Conservation (phyloP, 768 basidiomycete species). For the Leccinum truebloodii region DNA sequence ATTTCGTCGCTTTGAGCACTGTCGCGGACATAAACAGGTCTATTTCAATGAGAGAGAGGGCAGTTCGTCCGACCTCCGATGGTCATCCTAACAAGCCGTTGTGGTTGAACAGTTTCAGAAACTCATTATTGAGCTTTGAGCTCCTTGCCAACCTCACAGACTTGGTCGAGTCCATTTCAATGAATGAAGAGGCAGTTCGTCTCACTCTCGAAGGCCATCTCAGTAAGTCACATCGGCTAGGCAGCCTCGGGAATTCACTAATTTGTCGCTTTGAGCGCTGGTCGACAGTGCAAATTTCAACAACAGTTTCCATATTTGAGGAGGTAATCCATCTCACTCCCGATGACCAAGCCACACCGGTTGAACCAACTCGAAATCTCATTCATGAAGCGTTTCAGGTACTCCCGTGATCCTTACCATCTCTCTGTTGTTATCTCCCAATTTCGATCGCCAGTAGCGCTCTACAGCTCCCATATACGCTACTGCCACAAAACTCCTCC, state of each 20-base stretch:
- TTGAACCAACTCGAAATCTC: not conserved
- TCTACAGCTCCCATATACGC: not conserved
- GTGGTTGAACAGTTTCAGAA: not conserved
- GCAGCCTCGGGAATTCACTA: not conserved
- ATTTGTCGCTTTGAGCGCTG: not conserved
- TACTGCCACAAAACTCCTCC: no score
- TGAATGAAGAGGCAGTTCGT: not conserved
- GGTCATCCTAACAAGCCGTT: not conserved
- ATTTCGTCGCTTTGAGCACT: not conserved
- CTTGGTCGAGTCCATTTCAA: not conserved
- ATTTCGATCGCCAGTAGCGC: not conserved
- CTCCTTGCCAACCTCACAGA: not conserved
- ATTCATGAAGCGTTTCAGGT: not conserved
- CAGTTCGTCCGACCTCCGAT: not conserved
- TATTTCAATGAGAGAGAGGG: not conserved
- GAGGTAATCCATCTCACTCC: not conserved
- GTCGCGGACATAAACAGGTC: not conserved
- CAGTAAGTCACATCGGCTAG: not conserved
- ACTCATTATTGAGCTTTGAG: not conserved
- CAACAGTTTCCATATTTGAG: not conserved
- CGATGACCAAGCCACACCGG: not conserved
- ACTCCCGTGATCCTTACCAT: not conserved
- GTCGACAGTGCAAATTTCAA: not conserved
- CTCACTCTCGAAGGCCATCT: not conserved
- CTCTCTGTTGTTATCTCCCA: not conserved